Base-by-base conservation (phyloP, 352 stramenopile genomes). In the Phytophthora boehmeriae region DNA sequence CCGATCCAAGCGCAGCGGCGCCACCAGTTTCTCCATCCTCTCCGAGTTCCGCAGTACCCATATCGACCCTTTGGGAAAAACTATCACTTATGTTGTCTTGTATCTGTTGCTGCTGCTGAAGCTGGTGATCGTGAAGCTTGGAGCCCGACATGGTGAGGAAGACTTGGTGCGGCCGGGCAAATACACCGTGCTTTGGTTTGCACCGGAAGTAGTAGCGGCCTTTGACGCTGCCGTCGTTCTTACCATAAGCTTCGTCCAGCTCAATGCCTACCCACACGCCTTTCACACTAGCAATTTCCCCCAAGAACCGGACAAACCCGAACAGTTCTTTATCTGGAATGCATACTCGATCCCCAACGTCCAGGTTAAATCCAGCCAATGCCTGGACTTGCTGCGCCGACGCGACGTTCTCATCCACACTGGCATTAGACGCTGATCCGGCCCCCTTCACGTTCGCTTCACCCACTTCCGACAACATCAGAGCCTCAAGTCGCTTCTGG, bases 291-390 rank as follows among this genome's bases (percentile, higher is more conserved):
- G 80, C 73, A 35, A 95, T 86, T 35, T 93, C 79, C 16, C 86
- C 86, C 27, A 89, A 44, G 61, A 86, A 95, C 0, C 84, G 84
- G 52, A 95, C 86, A 54, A 86, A 86, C 0, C 86, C 86, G 47
- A 95, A 95, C 1, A 93, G 45, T 49, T 95, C 86, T 54, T 91
- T 91, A 43, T 93, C 86, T 1, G 84, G 83, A n/a, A 95, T 90
- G 58, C 83, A 93, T 4, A 95, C 86, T 25, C 86, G 84, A 28
- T 93, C 84, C 2, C 83, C 84, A 1, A 92, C 38, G 39, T 91
- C 78, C 46, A 88, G 59, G 52, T 73, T 83, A 14, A 80, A 73
- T 8, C 70, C 71, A 5, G 60, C 52, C 11, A 75, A 62, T 19
- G 61, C 54, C 36, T 77, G 66, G 4, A 73, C 65, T 32, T 67